Percentiles rank a stretch among this genome's conserved stretches.
phyloP scores from a whole-genome alignment of 129 eudicot species.

The Helichrysum umbraculigerum region DNA sequence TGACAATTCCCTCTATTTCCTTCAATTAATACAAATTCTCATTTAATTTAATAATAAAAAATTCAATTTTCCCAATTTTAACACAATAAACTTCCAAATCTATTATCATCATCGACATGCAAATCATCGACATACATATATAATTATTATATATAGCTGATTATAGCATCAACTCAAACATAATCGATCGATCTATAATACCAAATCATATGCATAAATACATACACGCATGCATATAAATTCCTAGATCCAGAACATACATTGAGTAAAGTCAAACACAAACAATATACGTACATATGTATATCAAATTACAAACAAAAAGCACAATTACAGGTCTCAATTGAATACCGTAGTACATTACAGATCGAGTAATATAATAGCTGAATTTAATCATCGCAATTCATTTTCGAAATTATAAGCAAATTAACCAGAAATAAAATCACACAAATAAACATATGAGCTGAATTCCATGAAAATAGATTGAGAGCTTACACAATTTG shows the following conservation, averaged over 20 bases:
- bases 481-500: slow-evolving; percentile 28
- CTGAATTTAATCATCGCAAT: slow-evolving; percentile 15
- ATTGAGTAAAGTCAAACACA: neutral
- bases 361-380: slow-evolving; percentile 24
- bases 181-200: slow-evolving; percentile 14
- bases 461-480: neutral
- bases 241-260: slow-evolving; percentile 11
- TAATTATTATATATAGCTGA: neutral
- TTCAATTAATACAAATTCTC: neutral
- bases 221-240: slow-evolving; percentile 1
- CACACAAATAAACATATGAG: neutral
- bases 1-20: neutral
- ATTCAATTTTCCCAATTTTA: neutral
- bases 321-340: neutral
- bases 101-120: slow-evolving; percentile 24
- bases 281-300: neutral
- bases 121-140: neutral
- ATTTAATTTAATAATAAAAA: neutral
- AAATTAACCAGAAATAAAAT: neutral
- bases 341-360: neutral
- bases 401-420: neutral
- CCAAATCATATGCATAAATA: neutral
- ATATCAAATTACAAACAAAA: slow-evolving; percentile 7
- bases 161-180: slow-evolving; percentile 2
- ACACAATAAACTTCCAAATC: neutral